phyloP scores from a whole-genome alignment of 2,329 filamentous ascomycete genomes.

The Dactylellina drechsleri region DNA sequence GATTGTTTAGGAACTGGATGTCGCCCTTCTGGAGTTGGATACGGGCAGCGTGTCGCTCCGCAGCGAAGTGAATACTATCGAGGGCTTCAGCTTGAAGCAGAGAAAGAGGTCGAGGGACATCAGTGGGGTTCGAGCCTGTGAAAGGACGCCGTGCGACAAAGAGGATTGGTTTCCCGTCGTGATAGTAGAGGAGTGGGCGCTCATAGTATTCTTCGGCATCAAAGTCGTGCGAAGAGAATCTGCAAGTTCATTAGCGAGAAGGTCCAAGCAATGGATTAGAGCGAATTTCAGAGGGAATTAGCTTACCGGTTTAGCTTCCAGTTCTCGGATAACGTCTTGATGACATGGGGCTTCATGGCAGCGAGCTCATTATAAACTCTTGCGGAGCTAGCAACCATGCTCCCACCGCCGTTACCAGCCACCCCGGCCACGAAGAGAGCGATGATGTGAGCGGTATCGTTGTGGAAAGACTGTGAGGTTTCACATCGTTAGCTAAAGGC shows the following conservation, averaged over 20 bases:
- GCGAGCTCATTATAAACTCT: conserved; percentile 69
- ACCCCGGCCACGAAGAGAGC: conserved; percentile 65
- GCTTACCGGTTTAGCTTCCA: conserved; percentile 65
- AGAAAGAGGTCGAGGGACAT: conserved; percentile 65
- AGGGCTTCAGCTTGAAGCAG: conserved; percentile 64
- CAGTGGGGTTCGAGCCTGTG: conserved; percentile 70
- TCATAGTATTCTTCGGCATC: conserved; percentile 59
- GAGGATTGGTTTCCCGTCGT: conserved; percentile 67
- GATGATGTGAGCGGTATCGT: conserved; percentile 68
- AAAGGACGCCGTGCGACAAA: conserved; percentile 72
- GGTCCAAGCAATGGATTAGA: background rate
- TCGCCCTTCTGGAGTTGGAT: conserved; percentile 63
- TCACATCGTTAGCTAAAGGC: conserved; percentile 8
- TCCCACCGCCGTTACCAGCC: conserved; percentile 66
- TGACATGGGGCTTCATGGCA: conserved; percentile 66
- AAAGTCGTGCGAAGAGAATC: conserved; percentile 48
- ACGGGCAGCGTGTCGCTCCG: conserved; percentile 61
- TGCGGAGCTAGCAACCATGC: conserved; percentile 67
- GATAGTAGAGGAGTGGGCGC: conserved; percentile 69
- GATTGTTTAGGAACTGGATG: conserved; percentile 65
- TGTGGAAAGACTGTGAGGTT: conserved; percentile 62
- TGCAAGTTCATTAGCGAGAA: conserved; percentile 16
- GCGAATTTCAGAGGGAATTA: background rate
- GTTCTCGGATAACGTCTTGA: conserved; percentile 65
- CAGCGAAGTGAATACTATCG: conserved; percentile 64